Percentiles rank a stretch among this genome's conserved stretches.
Evolutionary conservation across 164 flowering plant species (phyloP).

Genomic region (Euptelea pleiosperma): DNA sequence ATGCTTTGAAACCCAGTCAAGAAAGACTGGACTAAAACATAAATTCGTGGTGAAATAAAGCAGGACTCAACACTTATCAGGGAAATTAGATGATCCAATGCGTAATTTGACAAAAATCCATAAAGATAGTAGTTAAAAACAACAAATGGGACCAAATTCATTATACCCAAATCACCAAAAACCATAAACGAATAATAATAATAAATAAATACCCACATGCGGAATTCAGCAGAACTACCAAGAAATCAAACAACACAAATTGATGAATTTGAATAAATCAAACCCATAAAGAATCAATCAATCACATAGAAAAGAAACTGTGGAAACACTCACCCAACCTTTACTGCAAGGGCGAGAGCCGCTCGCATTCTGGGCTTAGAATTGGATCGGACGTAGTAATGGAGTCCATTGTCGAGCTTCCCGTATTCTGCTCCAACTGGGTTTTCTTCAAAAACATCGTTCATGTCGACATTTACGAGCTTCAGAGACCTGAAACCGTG

Average conservation of each 20-base stretch:
- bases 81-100: background rate
- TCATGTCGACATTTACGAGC: slow-evolving; percentile 57
- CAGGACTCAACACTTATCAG: background rate
- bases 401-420: slow-evolving; percentile 73
- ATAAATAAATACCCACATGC: too few species aligned
- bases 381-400: slow-evolving; percentile 77
- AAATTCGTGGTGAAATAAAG: too few species aligned
- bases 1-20: too few species aligned
- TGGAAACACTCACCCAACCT: slow-evolving; percentile 63
- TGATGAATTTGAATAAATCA: background rate
- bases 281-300: background rate
- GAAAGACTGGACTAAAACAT: too few species aligned
- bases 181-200: background rate
- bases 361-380: slow-evolving; percentile 92
- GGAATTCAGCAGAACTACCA: too few species aligned
- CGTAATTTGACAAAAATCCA: background rate
- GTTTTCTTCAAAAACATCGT: slow-evolving; percentile 38
- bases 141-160: background rate
- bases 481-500: slow-evolving; percentile 84
- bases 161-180: slow-evolving; percentile 1
- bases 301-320: background rate
- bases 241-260: too few species aligned
- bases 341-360: slow-evolving; percentile 90
- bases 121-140: background rate
- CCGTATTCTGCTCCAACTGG: slow-evolving; percentile 78